Evolutionary conservation across 2,329 filamentous ascomycete species (phyloP), one percentile per base, ranked within the genome.

Genomic region (Magnaporthales sp.): DNA sequence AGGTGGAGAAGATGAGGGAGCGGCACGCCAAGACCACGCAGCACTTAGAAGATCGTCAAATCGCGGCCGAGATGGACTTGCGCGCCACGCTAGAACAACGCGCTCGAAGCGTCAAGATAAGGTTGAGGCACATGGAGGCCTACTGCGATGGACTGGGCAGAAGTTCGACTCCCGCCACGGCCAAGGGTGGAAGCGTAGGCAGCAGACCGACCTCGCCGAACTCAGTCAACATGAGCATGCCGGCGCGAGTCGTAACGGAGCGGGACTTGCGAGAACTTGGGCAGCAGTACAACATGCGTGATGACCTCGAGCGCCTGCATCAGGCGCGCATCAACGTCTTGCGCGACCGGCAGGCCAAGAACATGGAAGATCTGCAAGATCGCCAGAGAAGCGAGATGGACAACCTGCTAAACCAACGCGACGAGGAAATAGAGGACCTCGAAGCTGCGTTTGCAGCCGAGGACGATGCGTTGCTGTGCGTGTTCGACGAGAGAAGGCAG

Each of bases 121-220:
- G 86, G 15, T 77, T 89, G n/a, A 83, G 82, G 72, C 83, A 89
- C 70, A 89, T 89, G 86, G 86, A 89, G 70, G 86, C 85, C 6
- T 89, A 89, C 73, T 89, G 86, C 71, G 81, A 86, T 68, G 81
- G 81, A 4, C 74, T 84, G 1, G 83, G 83, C 4, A 78, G 78
- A 32, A 78, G 74, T 2, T 13, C 54, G n/a, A n/a, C 6, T 46
- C 15, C 38, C 15, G 19, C 38, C 6, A 46, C 38, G 8, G 31
- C 1, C n/a, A 24, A 60, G 38, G 56, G 19, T 9, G 51, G 67
- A 29, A 66, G 69, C 29, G 64, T 73, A 3, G 32, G 63, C 32
- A 60, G 26, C 24, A 54, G 63, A 11, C 10, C 61, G 6, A 32
- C 13, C 9, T 32, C n/a, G 29, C 61, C 61, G n/a, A 26, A 32